Percentiles rank a stretch among this genome's conserved stretches.
Evolutionary conservation across 306 rosid genomes (phyloP).

Genomic region (Potentilla sterilis): DNA sequence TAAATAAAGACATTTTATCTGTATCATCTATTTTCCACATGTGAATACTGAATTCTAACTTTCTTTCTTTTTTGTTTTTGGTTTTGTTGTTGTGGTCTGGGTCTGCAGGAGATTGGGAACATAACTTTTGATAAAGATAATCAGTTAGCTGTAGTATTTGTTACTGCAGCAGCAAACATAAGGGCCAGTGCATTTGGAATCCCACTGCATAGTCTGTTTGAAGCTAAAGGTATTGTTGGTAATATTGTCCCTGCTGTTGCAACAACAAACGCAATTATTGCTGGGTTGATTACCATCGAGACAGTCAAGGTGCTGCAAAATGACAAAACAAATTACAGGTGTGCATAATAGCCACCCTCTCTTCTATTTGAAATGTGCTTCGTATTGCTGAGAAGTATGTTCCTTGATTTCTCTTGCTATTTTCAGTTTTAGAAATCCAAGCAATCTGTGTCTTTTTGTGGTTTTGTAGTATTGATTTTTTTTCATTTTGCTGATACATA

Average conservation of each 20-base stretch:
- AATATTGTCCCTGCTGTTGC: slow-evolving; percentile 98
- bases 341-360: slow-evolving; percentile 28
- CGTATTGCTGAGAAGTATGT: slow-evolving; percentile 3
- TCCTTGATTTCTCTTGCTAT: neutral
- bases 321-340: slow-evolving; percentile 70
- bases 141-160: slow-evolving; percentile 94
- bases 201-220: slow-evolving; percentile 90
- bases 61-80: neutral
- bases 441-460: neutral
- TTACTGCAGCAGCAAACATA: slow-evolving; percentile 94
- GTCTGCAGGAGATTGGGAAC: slow-evolving; percentile 77
- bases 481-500: neutral
- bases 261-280: slow-evolving; percentile 90
- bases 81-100: neutral
- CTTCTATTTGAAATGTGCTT: neutral
- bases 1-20: slow-evolving; percentile 24
- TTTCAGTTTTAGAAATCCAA: neutral
- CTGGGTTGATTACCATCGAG: slow-evolving; percentile 96
- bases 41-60: neutral
- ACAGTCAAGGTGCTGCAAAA: slow-evolving; percentile 88
- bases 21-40: slow-evolving; percentile 7
- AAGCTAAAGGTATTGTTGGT: slow-evolving; percentile 98
- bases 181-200: slow-evolving; percentile 93
- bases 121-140: slow-evolving; percentile 94
- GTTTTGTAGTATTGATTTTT: neutral